Base-by-base conservation (phyloP, 805 yeast genomes). In the Starmera dryadoides region DNA sequence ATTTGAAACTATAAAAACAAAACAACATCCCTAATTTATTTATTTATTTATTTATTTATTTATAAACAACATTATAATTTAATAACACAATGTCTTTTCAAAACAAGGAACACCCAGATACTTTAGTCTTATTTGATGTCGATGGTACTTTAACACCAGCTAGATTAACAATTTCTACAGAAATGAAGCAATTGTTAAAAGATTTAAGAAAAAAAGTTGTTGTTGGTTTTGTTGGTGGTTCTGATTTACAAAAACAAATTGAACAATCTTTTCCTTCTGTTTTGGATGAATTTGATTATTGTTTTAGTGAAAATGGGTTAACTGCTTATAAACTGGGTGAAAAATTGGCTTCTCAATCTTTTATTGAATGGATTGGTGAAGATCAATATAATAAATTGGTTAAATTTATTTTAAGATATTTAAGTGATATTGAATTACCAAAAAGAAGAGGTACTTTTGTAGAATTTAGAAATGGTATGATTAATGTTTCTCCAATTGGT, bases 391-490 rank as follows among this genome's bases (percentile, higher is more conserved):
- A 86, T 73, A 75, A 80, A 69, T 76, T 93, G 54, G 87, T 79
- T 57, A 81, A 78, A 68, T 93, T 87, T 70, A 79, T 87, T 59
- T 74, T 93, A 59, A 77, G 76, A 53, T 89, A 93, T 73, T 74
- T 93, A 53, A 63, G 96, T 39, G 83, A 83, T 34, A 63, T 93
- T 40, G 98, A 93, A 49, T 64, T 93, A 52, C 99, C 99, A 59
- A 76, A 84, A 63, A 87, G 97, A 80, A 87, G 97, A 74, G 99
- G 99, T 66, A 93, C 99, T 44, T 93, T 93, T 68, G 70, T 93
- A 53, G 99, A 93, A 75, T 93, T 93, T 77, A 86, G 99, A 79
- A 93, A 93, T 66, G 99, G 99, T 66, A 89, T 93, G 95, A 86
- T 93, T 68, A 93, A 93, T 69, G 87, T 93, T 47, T 88, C 97